Evolutionary conservation across 1,139 yeast genomes (phyloP).

Genomic region (Tardiomyces digboiensis): DNA sequence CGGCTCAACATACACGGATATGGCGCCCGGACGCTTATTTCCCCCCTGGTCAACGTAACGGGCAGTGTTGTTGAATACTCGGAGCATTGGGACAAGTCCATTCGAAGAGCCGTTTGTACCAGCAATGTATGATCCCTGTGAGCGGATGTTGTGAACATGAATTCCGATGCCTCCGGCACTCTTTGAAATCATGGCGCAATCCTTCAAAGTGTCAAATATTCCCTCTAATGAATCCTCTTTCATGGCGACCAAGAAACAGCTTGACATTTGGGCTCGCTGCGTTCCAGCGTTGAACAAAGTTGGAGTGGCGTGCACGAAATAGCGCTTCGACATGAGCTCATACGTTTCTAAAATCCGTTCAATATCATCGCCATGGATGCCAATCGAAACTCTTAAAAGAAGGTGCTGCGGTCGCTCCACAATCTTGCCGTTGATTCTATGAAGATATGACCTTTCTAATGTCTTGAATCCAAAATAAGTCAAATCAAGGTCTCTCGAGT

Average conservation of each 20-base stretch:
- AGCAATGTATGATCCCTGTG: slow-evolving; percentile 63
- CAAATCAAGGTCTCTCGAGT: slow-evolving; percentile 55
- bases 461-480: slow-evolving; percentile 73
- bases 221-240: slow-evolving; percentile 76
- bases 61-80: slow-evolving; percentile 80
- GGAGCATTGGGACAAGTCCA: slow-evolving; percentile 74
- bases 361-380: slow-evolving; percentile 63
- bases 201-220: slow-evolving; percentile 65
- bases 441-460: slow-evolving; percentile 58
- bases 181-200: slow-evolving; percentile 69
- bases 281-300: slow-evolving; percentile 78
- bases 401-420: slow-evolving; percentile 78
- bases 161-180: slow-evolving; percentile 82
- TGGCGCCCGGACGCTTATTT: slow-evolving; percentile 79
- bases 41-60: slow-evolving; percentile 86
- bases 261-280: slow-evolving; percentile 63
- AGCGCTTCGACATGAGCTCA: slow-evolving; percentile 63
- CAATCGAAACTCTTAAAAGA: slow-evolving; percentile 71
- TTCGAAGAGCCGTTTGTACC: slow-evolving; percentile 71
- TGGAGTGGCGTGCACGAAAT: slow-evolving; percentile 75
- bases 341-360: slow-evolving; percentile 58
- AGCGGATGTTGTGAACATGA: slow-evolving; percentile 65
- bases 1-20: slow-evolving; percentile 72
- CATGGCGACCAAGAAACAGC: slow-evolving; percentile 75
- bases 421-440: slow-evolving; percentile 46